Evolutionary conservation across 352 stramenopile genomes (phyloP).

Genomic region (Pythium dissotocum): DNA sequence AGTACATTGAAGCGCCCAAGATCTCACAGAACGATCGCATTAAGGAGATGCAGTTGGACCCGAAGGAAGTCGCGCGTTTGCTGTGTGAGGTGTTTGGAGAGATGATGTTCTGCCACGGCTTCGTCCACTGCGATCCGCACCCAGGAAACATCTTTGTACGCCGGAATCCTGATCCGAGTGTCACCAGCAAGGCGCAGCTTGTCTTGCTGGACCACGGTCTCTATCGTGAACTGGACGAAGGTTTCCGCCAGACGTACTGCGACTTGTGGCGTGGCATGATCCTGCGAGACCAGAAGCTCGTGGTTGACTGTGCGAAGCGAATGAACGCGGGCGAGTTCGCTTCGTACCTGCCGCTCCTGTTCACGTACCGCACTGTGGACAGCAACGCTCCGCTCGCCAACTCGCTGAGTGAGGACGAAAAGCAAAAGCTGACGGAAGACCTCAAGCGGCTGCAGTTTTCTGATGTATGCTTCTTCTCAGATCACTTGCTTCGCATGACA

Average conservation of each 20-base stretch:
- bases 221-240: conserved; percentile 92
- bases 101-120: conserved; percentile 95
- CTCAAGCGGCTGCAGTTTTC: conserved; percentile 68
- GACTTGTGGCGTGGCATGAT: conserved; percentile 95
- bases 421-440: conserved; percentile 52
- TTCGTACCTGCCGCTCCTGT: conserved; percentile 81
- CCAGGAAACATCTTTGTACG: conserved; percentile 93
- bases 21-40: conserved; percentile 91
- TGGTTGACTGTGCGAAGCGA: conserved; percentile 56
- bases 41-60: conserved; percentile 69
- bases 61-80: conserved; percentile 78
- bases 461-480: conserved; percentile 42
- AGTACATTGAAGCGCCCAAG: conserved; percentile 95
- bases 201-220: conserved; percentile 97
- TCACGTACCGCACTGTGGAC: conserved; percentile 82
- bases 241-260: conserved; percentile 95
- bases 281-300: conserved; percentile 82
- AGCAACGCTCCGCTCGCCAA: conserved; percentile 61
- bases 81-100: conserved; percentile 94
- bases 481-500: background rate
- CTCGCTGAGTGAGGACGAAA: conserved; percentile 71
- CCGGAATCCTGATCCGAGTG: conserved; percentile 45
- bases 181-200: conserved; percentile 80
- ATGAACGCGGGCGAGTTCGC: conserved; percentile 61
- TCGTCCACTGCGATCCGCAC: conserved; percentile 97